Evolutionary conservation across 768 basidiomycete species (phyloP), one percentile per base, ranked within the genome.

Genomic region (Guyanaporus albipodus): DNA sequence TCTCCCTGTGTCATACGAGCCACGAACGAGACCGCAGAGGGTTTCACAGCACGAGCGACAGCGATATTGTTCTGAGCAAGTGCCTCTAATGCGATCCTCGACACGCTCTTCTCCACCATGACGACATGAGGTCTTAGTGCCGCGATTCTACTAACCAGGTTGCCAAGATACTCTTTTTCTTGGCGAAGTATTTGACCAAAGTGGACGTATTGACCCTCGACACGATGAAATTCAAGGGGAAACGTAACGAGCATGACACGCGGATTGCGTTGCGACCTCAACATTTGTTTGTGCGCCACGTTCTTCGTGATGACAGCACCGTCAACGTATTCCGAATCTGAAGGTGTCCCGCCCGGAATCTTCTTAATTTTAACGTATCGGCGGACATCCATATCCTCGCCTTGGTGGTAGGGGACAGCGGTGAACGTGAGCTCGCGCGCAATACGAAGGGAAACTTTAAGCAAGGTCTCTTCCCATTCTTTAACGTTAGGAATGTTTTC

Each of bases 251-350:
- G 78, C 93, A 98, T 96, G 57, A 99, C 80, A 14, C 94, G 84
- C 2, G 96, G 93, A 59, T 93, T 91, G 38, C 77, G 75, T 52
- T 91, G 79, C 18, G 74, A 73, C 40, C 91, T 77, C 17, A 87
- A 75, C 95, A 99, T 97, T 54, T 83, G 80, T 67, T 97, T 97
- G 67, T 98, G 94, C 2, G 93, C 90, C 8, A 98, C 85, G 58
- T 97, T 97, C 75, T 99, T 98, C 15, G 95, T 94, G 59, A 97
- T 96, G 46, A 98, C 92, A 5, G 87, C 90, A 11, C 96, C 96
- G 44, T 92, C 88, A 36, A 99, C 91, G 62, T 93, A 98, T 71
- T 99, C 96, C 5, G 92, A 96, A 64, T 99, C 91, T 22, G 74
- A 78, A 17, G 95, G 93, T 29, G 79, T 73, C 4, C 96, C 96